Evolutionary conservation across 108 stramenopile genomes (phyloP), one percentile per base, ranked within the genome.

Genomic region (Stephanodiscus triporus): DNA sequence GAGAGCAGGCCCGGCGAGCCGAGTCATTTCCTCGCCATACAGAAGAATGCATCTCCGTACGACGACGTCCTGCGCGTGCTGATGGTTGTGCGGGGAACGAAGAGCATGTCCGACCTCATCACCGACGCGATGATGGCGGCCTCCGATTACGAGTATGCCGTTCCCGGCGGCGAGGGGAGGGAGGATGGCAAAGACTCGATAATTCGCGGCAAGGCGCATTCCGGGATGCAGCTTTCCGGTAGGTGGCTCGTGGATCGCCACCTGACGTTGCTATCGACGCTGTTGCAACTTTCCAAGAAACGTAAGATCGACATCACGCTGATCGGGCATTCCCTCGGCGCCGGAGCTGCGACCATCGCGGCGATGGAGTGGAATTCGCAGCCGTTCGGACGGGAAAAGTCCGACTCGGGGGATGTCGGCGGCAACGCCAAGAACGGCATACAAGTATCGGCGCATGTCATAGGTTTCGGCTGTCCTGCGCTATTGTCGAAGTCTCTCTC

Each of bases 391-490:
- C 40, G 40, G 20, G 48, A 72, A 59, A 66, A 58, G 19, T 40
- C 37, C 16, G 51, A 77, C 10, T 24, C 20, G 17, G 26, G 30
- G 36, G 34, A 16, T 26, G 19, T 48, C 34, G 14, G 54, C 50
- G 61, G 30, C 40, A 66, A 63, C 27, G 26, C 4, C 16, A 40
- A 63, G 24, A 68, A 75, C 22, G 43, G 42, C 40, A 70, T 87
- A 29, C 61, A 87, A 20, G 85, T 90, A 11, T 57, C 80, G 26
- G 73, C 80, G 2, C 62, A 81, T 70, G 90, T 86, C 4, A 78
- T 91, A 56, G 89, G 86, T 4, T 93, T 93, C 66, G 92, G 92
- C 6, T 93, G 92, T 74, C 92, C 92, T 14, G 89, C 92, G 9
- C 37, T 89, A 5, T 61, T 93, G 27, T 86, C 84, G 23, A 49